A percentile compares a stretch with the other conserved stretches of the same genome.
phyloP scores from a whole-genome alignment of 257 asterid species.

The Osmanthus fragrans region DNA sequence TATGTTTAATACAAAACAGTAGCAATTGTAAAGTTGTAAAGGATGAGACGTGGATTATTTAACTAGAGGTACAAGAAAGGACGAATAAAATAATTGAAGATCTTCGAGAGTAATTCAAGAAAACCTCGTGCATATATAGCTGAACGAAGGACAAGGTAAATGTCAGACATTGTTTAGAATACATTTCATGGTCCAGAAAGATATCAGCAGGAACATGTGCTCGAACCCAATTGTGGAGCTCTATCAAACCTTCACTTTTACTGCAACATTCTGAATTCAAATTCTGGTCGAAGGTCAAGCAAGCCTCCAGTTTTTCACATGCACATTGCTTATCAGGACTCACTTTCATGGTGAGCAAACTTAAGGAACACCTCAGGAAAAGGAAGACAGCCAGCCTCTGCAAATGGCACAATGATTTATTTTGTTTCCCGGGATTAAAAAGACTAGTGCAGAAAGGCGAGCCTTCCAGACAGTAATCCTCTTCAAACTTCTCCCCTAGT shows the following conservation, averaged over 20 bases:
- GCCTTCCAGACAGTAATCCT: constrained; percentile 56
- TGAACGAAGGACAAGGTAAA: constrained; percentile 69
- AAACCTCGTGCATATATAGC: constrained; percentile 90
- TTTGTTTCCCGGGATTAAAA: constrained; percentile 37
- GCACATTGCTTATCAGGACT: constrained; percentile 27
- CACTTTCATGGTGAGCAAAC: constrained; percentile 36
- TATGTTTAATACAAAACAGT: not conserved
- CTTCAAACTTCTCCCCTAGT: constrained; percentile 34
- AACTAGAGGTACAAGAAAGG: constrained; percentile 10
- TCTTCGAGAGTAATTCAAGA: not conserved
- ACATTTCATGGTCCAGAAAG: constrained; percentile 39
- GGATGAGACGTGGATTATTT: not conserved
- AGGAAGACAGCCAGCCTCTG: constrained; percentile 72
- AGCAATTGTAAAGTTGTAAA: not conserved
- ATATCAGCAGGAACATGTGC: constrained; percentile 52
- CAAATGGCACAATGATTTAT: constrained; percentile 47
- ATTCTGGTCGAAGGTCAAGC: constrained; percentile 30
- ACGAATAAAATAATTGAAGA: not conserved
- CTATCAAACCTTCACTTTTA: constrained; percentile 41
- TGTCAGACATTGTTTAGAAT: constrained; percentile 42
- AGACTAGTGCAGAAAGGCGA: constrained; percentile 67
- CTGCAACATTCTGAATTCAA: constrained; percentile 31
- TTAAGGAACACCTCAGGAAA: constrained; percentile 67
- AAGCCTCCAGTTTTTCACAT: constrained; percentile 26
- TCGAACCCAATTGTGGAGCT: constrained; percentile 71